Evolutionary conservation across 495 filamentous ascomycete species (phyloP), one percentile per base, ranked within the genome.

Genomic region (Neurospora sp.): DNA sequence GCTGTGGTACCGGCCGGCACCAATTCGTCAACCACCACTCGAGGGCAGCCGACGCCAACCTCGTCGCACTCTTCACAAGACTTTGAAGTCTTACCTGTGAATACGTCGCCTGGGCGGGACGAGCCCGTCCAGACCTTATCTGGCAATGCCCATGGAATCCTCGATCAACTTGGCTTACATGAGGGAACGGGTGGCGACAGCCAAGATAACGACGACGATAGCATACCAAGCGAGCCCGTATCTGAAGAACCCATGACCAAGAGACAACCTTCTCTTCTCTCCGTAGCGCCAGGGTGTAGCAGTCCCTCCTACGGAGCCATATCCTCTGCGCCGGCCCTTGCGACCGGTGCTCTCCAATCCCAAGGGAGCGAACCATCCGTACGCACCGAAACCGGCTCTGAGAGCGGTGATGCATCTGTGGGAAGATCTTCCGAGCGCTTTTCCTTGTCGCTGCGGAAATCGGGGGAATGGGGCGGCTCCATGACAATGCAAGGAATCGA

Each of bases 301-400:
- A 86, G 85, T 31, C 86, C 86, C 37, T 87, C 86, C 18, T 90
- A 91, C 76, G 88, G 89, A 71, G 85, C 87, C 38, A 82, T 88
- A 31, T 85, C 84, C 22, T 77, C 82, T 4, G 75, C 73, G 40
- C 70, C 70, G 65, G 22, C 44, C 39, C 22, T 35, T 35, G 14
- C 27, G 53, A 59, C 48, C 20, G 11, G 20, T 14, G 48, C 48
- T 27, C 53, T 8, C 22, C 53, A 65, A 35, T 31, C 53, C 53
- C 27, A 65, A 65, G 14, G 3, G 6, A 6, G 53, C 14, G 53
- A 65, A 16, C 6, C 53, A 35, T 18, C 53, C 14, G 53, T 16
- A 35, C 53, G 27, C 53, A 4, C 27, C 53, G 53, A 65, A 5
- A 8, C 53, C 53, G 12, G 14, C 27, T 65, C 53, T 3, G 53